Percentiles rank a stretch among this genome's conserved stretches.
phyloP scores from a whole-genome alignment of 305 asterid species.

The Fraxinus velutina region DNA sequence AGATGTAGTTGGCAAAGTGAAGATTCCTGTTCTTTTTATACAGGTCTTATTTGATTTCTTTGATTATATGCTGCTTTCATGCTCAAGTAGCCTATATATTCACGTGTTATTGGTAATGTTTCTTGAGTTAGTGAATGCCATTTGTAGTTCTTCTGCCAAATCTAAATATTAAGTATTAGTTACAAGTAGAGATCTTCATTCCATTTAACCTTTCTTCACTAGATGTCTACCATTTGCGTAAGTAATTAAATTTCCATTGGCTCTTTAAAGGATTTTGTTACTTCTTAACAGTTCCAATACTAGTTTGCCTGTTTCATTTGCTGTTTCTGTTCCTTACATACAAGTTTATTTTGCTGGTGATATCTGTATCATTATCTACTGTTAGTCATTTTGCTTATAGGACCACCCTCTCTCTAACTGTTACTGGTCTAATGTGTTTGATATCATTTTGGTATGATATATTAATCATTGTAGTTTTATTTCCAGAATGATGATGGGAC shows the following conservation, averaged over 20 bases:
- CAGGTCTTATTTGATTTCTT: constrained; percentile 55
- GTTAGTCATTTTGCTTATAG: not conserved
- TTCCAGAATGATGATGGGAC: constrained; percentile 70
- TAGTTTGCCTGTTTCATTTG: constrained; percentile 12
- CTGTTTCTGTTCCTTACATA: not conserved
- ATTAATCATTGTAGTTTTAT: constrained; percentile 34
- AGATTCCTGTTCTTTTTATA: constrained; percentile 87
- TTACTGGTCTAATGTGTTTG: not conserved
- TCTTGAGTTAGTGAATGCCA: not conserved
- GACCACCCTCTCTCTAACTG: not conserved
- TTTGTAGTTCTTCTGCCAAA: not conserved
- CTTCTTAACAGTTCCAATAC: not conserved
- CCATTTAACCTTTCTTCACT: not conserved
- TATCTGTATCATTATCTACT: not conserved
- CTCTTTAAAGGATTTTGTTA: not conserved
- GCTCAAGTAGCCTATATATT: not conserved
- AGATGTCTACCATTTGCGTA: not conserved
- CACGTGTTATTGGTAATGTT: not conserved
- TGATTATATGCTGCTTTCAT: constrained; percentile 7
- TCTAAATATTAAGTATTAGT: not conserved
- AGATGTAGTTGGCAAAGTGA: constrained; percentile 66
- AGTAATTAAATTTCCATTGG: constrained; percentile 3
- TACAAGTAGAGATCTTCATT: not conserved
- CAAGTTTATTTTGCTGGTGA: not conserved
- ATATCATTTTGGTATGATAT: not conserved